These are phyloP conservation scores for Schizophyllum amplum DNA, from an alignment of 1,284 basidiomycete genomes.

Conservation along the genomic window DNA sequence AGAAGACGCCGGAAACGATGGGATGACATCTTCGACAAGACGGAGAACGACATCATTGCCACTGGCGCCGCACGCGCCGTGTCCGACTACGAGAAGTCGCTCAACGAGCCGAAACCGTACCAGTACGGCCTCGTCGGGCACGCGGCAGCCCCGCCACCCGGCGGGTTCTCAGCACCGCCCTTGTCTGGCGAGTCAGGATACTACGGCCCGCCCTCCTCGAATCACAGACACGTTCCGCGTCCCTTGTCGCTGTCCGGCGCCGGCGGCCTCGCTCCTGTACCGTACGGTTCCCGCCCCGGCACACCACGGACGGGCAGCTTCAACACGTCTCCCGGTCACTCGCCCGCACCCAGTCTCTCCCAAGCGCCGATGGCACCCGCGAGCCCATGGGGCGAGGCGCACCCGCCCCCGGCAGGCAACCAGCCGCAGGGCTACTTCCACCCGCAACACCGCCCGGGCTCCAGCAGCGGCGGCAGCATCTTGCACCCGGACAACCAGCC, in stretches of 20 bases:
- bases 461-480: background rate
- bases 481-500: background rate
- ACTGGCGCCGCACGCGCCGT: background rate
- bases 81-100: constrained; percentile 8
- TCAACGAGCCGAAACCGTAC: constrained; percentile 36
- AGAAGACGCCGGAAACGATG: constrained; percentile 39
- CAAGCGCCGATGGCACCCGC: background rate
- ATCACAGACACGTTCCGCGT: too few species aligned
- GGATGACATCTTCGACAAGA: constrained; percentile 39
- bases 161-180: background rate
- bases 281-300: background rate
- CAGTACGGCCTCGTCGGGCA: constrained; percentile 46
- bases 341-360: background rate
- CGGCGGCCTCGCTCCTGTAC: background rate
- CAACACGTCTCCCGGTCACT: background rate
- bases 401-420: background rate
- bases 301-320: background rate
- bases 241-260: background rate
- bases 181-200: background rate
- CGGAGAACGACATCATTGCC: background rate
- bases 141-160: constrained; percentile 24
- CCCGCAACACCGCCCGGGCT: background rate
- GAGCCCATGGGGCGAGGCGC: background rate
- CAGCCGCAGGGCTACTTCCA: background rate
- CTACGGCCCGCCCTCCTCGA: too few species aligned